Evolutionary conservation across 768 basidiomycete species (phyloP).

Genomic region (Pisolithus marmoratus): DNA sequence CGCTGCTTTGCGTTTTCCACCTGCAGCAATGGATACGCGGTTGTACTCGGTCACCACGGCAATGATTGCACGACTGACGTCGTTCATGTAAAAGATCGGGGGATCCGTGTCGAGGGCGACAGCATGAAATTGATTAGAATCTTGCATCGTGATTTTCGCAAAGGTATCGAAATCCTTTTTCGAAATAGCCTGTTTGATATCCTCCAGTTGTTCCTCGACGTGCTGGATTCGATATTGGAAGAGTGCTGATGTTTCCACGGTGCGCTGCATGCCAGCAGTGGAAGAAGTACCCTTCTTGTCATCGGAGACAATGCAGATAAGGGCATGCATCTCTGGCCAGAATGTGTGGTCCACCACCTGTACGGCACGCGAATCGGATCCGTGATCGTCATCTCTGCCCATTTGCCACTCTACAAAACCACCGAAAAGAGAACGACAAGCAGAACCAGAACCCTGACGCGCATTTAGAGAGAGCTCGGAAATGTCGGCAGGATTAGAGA

Average conservation of each 20-base stretch:
- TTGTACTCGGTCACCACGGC: conserved; percentile 90
- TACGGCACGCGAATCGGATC: conserved; percentile 82
- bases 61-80: conserved; percentile 92
- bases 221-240: conserved; percentile 83
- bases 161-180: conserved; percentile 82
- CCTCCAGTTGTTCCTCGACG: conserved; percentile 80
- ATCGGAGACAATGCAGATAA: conserved; percentile 95
- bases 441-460: conserved; percentile 95
- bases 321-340: conserved; percentile 95
- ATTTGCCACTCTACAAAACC: conserved; percentile 94
- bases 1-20: conserved; percentile 70
- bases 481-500: conserved; percentile 36
- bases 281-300: conserved; percentile 95
- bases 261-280: conserved; percentile 96
- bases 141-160: conserved; percentile 89
- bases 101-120: conserved; percentile 95
- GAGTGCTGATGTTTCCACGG: conserved; percentile 85
- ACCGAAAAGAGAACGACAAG: conserved; percentile 95
- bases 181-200: conserved; percentile 75
- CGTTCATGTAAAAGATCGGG: conserved; percentile 99
- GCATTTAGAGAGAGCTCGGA: conserved; percentile 90
- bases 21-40: conserved; percentile 57
- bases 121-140: conserved; percentile 99
- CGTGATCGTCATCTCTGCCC: conserved; percentile 57
- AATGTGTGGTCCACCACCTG: conserved; percentile 79